Base-by-base conservation (phyloP, 306 rosid genomes). In the Adenanthera pavonina region DNA sequence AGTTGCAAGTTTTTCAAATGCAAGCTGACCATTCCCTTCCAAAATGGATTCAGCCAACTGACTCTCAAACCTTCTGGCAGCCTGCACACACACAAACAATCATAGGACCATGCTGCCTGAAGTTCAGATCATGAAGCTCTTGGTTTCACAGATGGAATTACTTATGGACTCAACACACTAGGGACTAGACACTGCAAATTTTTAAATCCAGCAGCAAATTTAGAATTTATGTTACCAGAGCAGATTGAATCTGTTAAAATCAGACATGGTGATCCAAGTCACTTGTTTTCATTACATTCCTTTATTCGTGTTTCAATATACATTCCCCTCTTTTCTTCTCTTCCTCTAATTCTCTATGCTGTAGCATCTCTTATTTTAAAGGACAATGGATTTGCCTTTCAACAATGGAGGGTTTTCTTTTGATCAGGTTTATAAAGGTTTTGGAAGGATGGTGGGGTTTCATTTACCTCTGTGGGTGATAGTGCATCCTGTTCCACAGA, bases 1-100 rank as follows among this genome's bases (percentile, higher is more conserved):
- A 70, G 98, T 90, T 35, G 97, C 97, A 81, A 92, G 97, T 84
- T 91, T 92, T 84, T 94, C 89, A 82, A 92, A 88, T 38, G 97
- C 98, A 47, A 94, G 90, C 87, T 94, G 98, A 35, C 98, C 98
- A 80, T 90, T 86, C 46, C 92, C 84, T 90, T 91, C 93, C 84
- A 94, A 86, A 64, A 94, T 92, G 82, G 98, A 94, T 86, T 91
- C 93, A 6, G 98, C 93, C 89, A 94, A 60, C 66, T 94, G 97
- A 79, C 95, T 92, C 85, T 94, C 98, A 66, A 94, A 92, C 62
- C 91, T 94, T 80, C 97, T 84, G 68, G 98, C 91, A 87, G 97
- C 98, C 98, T 94, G 83, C 75, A 48, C 40, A 34, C 46, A 46
- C 70, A 62, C 54, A 85, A 77, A 79, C 34, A 76, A n/a, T 52